These are phyloP conservation scores for Aulographum hederae DNA, from an alignment of 2,329 filamentous ascomycete genomes.

Conservation along the genomic window DNA sequence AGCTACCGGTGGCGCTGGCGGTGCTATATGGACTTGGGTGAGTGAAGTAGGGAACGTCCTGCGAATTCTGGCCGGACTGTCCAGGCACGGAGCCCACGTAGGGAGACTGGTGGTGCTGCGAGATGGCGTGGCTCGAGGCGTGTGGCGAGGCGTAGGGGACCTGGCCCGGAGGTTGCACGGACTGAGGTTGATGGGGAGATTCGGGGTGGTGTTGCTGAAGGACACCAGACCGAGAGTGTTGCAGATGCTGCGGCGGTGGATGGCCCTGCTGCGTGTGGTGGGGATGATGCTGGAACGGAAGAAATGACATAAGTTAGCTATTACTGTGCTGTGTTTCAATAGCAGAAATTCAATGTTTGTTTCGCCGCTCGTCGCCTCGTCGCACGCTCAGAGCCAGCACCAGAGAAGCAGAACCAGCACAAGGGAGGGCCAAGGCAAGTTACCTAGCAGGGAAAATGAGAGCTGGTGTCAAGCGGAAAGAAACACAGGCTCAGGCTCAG, in stretches of 20 bases:
- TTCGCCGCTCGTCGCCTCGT: too few species aligned
- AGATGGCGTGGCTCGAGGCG: conserved; percentile 35
- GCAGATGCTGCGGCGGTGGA: conserved; percentile 38
- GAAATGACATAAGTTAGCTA: not conserved
- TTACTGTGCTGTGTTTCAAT: too few species aligned
- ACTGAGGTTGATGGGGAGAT: conserved; percentile 39
- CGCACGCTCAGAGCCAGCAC: too few species aligned
- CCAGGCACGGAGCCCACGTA: conserved; percentile 52
- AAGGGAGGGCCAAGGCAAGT: too few species aligned
- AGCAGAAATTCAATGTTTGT: too few species aligned
- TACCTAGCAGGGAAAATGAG: too few species aligned
- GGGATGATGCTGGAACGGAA: conserved; percentile 49
- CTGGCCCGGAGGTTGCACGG: conserved; percentile 35
- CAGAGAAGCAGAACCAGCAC: too few species aligned
- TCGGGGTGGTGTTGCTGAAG: conserved; percentile 51
- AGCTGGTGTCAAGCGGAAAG: too few species aligned
- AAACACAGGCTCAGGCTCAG: too few species aligned
- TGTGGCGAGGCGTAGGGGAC: conserved; percentile 51
- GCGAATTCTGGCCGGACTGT: conserved; percentile 40
- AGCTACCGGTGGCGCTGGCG: conserved; percentile 56
- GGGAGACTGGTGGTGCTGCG: conserved; percentile 31
- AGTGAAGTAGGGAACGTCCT: conserved; percentile 57
- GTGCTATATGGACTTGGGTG: conserved; percentile 73
- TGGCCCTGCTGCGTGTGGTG: conserved; percentile 58
- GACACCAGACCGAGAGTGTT: conserved; percentile 53